Conservation (phyloP, 345 rosid species). For the Luvunga scandens region DNA sequence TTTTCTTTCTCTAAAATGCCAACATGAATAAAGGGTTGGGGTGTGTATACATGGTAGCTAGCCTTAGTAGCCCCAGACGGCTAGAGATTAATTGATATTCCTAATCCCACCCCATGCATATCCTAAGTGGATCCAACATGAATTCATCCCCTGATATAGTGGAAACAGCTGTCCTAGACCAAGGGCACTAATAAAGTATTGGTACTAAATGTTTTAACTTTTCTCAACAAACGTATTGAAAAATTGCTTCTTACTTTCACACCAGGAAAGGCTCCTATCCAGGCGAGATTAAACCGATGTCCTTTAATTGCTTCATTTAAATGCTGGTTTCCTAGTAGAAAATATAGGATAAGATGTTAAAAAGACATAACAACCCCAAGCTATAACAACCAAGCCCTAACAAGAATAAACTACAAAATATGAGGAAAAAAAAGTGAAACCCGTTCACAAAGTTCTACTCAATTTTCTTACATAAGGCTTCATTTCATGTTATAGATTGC, state of each 20-base stretch:
- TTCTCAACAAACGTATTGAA: not conserved
- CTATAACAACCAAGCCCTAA: not conserved
- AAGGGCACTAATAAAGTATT: not conserved
- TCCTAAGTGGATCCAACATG: not conserved
- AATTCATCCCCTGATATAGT: not conserved
- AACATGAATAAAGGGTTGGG: not conserved
- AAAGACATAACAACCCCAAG: slow-evolving; percentile 4
- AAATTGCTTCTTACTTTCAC: slow-evolving; percentile 21
- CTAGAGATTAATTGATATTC: not conserved
- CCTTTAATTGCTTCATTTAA: slow-evolving; percentile 27
- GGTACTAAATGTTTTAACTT: not conserved
- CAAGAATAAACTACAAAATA: not conserved
- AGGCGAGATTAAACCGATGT: slow-evolving; percentile 30
- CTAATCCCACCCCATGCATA: not conserved
- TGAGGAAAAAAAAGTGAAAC: not conserved
- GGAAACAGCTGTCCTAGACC: not conserved
- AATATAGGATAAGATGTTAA: slow-evolving; percentile 11
- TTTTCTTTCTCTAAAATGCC: not conserved
- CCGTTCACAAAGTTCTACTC: not conserved
- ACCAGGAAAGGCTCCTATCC: slow-evolving; percentile 35
- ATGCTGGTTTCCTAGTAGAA: slow-evolving; percentile 22
- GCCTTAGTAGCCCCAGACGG: not conserved
- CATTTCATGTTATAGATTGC: not conserved
- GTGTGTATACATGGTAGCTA: not conserved
- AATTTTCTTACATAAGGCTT: not conserved